phyloP scores from a whole-genome alignment of 176 grass and related monocot genomes.

The Oryza coarctata region DNA sequence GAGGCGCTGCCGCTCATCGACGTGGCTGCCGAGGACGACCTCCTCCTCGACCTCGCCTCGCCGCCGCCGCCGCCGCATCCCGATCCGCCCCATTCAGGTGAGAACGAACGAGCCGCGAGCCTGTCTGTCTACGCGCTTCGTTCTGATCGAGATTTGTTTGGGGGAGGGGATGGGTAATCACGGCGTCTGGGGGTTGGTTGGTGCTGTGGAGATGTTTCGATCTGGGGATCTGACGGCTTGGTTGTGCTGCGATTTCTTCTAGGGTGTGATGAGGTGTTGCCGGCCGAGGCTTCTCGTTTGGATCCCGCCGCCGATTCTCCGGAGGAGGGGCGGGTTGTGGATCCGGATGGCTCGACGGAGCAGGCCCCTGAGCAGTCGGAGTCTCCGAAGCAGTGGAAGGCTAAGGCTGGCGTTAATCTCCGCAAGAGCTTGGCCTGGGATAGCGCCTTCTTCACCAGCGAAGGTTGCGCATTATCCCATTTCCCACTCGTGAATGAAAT shows the following conservation, averaged over 20 bases:
- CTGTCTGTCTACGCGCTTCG: neutral
- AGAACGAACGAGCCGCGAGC: neutral
- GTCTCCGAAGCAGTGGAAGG: constrained; percentile 53
- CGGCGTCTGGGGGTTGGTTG: neutral
- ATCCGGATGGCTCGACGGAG: constrained; percentile 32
- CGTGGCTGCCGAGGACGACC: constrained; percentile 60
- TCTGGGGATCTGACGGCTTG: constrained; percentile 6
- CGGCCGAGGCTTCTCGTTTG: neutral
- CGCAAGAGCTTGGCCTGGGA: constrained; percentile 90
- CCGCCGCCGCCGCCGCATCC: constrained; percentile 25
- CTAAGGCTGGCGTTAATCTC: constrained; percentile 47
- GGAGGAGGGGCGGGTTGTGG: constrained; percentile 2
- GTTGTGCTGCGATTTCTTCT: neutral
- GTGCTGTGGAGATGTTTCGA: neutral
- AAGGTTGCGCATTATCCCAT: constrained; percentile 36
- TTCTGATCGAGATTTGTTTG: neutral
- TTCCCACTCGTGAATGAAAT: neutral
- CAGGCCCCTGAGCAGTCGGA: constrained; percentile 39
- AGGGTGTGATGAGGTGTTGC: neutral
- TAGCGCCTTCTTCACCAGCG: constrained; percentile 79
- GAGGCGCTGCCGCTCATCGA: constrained; percentile 72
- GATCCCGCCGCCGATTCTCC: neutral
- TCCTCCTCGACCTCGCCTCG: constrained; percentile 50
- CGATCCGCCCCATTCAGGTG: constrained; percentile 35
- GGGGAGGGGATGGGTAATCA: neutral